Base-by-base conservation (phyloP, 345 rosid species). In the Schrenkiella parvula region DNA sequence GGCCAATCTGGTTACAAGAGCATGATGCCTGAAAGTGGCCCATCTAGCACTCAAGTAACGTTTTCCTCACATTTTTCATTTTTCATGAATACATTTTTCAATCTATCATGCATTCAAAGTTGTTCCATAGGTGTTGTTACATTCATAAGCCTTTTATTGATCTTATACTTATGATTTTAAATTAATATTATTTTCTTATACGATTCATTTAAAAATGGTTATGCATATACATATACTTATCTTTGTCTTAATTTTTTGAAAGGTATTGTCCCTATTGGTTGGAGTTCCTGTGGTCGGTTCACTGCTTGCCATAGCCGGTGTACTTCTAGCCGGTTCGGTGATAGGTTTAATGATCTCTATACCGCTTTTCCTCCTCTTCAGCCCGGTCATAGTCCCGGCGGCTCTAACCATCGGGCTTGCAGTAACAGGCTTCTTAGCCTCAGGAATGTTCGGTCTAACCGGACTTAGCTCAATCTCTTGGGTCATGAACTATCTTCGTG, bases 341-440 rank as follows among this genome's bases (percentile, higher is more conserved):
- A 63, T 78, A 6, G 85, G 84, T 1, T 56, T 85, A 5, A 51
- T 81, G 9, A 11, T 82, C 2, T 32, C 83, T 12, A 21, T 80
- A 12, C 92, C 92, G 1, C 56, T 87, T 3, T 87, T 87, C 54
- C 48, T 85, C 18, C 52, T 87, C 57, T 87, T 82, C 68, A 82
- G 88, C 70, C 89, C 89, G 15, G 82, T 87, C 47, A 64, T 87
- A n/a, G 83, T 85, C 43, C 92, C 88, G 0, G 82, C 88, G 1
- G 81, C 88, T n/a, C 41, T 87, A 59, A 77, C 79, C 44, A 12
- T 87, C 7, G 85, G 79, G 38, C 66, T 80, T 14, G 82, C 92
- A 0, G 35, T 71, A 1, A 66, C 77, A 1, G 83, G 88, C 1
- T 68, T 83, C 73, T 52, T 82, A 56, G 53, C 81, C 19, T 80